phyloP scores from a whole-genome alignment of 2,329 filamentous ascomycete genomes.

The Fusarium albosuccineum region DNA sequence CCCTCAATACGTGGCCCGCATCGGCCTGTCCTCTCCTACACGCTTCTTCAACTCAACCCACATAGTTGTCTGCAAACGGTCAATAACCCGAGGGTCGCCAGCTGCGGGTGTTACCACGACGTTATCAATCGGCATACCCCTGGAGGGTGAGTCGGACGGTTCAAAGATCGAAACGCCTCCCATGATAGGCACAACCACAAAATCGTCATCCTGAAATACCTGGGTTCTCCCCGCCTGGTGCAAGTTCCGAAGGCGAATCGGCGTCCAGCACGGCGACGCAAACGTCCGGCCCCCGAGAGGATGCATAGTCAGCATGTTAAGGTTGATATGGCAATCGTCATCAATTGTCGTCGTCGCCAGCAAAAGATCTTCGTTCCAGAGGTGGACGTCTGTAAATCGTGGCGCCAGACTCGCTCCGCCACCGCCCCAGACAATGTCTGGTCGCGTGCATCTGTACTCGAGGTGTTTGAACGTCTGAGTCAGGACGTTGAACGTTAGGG shows the following conservation, averaged over 20 bases:
- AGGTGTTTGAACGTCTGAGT: constrained; percentile 27
- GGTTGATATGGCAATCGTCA: neutral
- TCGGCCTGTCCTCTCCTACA: no score
- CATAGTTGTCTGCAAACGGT: neutral
- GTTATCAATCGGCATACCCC: neutral
- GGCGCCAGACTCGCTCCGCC: no score
- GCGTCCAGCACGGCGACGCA: neutral
- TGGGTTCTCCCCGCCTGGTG: neutral
- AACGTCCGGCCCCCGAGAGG: neutral
- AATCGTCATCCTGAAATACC: constrained; percentile 36
- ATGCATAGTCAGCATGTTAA: constrained; percentile 17
- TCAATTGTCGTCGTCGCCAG: neutral
- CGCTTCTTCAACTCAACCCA: constrained; percentile 13
- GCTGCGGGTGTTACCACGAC: neutral
- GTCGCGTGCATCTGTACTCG: constrained; percentile 19
- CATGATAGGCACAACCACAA: constrained; percentile 25
- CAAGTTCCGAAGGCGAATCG: neutral
- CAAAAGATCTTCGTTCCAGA: constrained; percentile 36
- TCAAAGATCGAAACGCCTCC: constrained; percentile 24
- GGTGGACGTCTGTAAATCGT: constrained; percentile 5
- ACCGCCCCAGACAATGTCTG: constrained; percentile 22
- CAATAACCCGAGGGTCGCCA: neutral
- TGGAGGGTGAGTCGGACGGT: neutral
- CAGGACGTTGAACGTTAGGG: constrained; percentile 36
- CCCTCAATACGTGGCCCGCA: no score